These are phyloP conservation scores for Cystoisospora suis DNA, from an alignment of 169 alveolate genomes.

Conservation along the genomic window DNA sequence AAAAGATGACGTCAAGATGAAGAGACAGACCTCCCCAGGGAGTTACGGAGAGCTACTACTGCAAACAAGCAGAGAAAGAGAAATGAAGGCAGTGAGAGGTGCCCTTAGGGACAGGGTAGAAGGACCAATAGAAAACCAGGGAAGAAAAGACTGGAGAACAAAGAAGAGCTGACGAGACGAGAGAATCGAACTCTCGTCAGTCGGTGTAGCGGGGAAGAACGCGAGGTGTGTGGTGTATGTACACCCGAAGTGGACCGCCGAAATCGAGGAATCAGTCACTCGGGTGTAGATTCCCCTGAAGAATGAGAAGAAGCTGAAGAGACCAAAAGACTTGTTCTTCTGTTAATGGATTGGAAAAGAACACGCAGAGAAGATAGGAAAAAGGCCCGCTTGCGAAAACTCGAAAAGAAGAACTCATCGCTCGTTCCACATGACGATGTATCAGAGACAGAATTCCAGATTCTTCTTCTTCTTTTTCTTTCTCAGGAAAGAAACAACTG, in stretches of 20 bases:
- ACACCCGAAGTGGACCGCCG: neutral
- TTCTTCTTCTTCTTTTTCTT: no score
- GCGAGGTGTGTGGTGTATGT: neutral
- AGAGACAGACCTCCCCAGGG: neutral
- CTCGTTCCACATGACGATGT: no score
- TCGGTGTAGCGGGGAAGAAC: neutral
- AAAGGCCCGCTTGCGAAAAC: no score
- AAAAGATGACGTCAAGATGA: neutral
- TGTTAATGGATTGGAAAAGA: neutral
- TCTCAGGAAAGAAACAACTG: no score
- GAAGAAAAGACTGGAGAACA: neutral
- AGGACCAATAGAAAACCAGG: neutral
- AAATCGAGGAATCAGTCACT: neutral
- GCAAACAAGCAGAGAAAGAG: neutral
- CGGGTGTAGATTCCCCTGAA: neutral
- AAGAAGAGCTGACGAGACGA: neutral
- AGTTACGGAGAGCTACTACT: neutral
- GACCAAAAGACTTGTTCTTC: neutral
- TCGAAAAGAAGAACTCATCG: no score
- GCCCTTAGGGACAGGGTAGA: neutral
- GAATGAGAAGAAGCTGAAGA: neutral
- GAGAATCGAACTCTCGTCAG: neutral
- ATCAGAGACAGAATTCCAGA: no score
- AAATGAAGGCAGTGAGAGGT: neutral
- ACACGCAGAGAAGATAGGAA: no score